A percentile compares a stretch with the other conserved stretches of the same genome.
Evolutionary conservation across 805 yeast species (phyloP).

Genomic region (Metschnikowia santaceciliae): DNA sequence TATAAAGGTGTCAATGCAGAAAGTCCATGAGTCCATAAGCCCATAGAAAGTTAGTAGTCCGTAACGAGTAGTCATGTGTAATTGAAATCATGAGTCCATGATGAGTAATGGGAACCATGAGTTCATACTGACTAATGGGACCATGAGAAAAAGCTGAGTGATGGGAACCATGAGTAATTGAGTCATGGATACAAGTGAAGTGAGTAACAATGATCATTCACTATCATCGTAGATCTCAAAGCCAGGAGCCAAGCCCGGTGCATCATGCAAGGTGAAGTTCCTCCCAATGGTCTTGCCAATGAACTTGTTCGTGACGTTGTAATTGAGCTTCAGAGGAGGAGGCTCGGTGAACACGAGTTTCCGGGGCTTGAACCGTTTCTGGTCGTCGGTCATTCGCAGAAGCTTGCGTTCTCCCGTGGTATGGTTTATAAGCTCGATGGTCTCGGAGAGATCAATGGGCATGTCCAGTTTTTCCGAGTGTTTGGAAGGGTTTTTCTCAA

Average conservation of each 20-base stretch:
- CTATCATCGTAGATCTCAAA: conserved; percentile 15
- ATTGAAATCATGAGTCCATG: no score
- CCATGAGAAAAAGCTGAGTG: no score
- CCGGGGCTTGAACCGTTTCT: conserved; percentile 13
- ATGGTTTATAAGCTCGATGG: conserved; percentile 14
- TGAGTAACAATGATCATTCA: no score
- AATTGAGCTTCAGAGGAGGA: conserved; percentile 8
- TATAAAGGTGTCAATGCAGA: neutral
- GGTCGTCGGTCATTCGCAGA: conserved; percentile 12
- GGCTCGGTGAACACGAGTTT: conserved; percentile 16
- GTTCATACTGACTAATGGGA: no score
- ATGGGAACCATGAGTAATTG: no score
- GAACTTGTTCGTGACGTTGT: conserved; percentile 14
- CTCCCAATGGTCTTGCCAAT: conserved; percentile 16
- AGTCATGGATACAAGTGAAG: no score
- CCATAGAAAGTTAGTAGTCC: no score
- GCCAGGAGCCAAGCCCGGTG: conserved; percentile 12
- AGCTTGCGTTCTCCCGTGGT: conserved; percentile 14
- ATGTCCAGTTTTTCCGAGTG: neutral
- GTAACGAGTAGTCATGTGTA: no score
- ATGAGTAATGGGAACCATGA: no score
- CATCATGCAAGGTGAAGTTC: conserved; percentile 14
- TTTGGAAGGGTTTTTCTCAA: neutral
- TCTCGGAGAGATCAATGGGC: conserved; percentile 12
- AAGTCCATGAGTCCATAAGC: no score